Evolutionary conservation across 352 stramenopile species (phyloP).

Genomic region (Pythium scleroteichum): DNA sequence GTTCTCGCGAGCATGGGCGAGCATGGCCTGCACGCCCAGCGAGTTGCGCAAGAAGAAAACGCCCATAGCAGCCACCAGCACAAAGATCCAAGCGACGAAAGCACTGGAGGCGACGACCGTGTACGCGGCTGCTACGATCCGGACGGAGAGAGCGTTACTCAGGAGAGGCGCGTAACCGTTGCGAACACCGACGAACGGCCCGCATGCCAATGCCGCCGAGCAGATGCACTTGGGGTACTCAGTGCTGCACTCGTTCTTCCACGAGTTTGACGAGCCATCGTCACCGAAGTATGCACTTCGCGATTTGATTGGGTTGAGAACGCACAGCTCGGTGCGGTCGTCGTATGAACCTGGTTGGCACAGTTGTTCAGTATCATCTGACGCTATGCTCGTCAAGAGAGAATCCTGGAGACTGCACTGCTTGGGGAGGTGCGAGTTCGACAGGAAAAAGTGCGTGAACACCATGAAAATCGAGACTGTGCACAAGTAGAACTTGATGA

Average conservation of each 20-base stretch:
- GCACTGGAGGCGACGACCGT: conserved; percentile 38
- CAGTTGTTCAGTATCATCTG: conserved; percentile 17
- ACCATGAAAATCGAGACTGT: conserved; percentile 62
- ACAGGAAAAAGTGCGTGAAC: conserved; percentile 66
- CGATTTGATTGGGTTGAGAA: conserved; percentile 30
- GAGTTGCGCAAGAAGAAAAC: conserved; percentile 62
- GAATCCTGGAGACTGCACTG: conserved; percentile 56
- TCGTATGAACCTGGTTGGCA: conserved; percentile 40
- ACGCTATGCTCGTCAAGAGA: conserved; percentile 9
- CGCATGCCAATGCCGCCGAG: conserved; percentile 43
- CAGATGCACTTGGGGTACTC: conserved; percentile 70
- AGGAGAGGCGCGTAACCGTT: conserved; percentile 52
- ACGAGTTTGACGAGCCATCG: conserved; percentile 1
- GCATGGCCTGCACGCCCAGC: conserved; percentile 47
- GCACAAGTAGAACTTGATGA: conserved; percentile 88
- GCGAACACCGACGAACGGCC: conserved; percentile 44
- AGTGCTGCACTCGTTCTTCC: conserved; percentile 31
- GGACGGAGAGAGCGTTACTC: conserved; percentile 29
- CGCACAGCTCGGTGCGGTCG: conserved; percentile 33
- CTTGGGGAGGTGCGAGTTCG: conserved; percentile 53
- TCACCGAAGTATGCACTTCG: conserved; percentile 47
- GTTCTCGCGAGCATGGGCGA: conserved; percentile 45
- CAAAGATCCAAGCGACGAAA: conserved; percentile 40
- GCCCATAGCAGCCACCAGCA: conserved; percentile 34
- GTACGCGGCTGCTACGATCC: conserved; percentile 38